Evolutionary conservation across 169 alveolate species (phyloP), one percentile per base, ranked within the genome.

Genomic region (Plasmodium fragile): DNA sequence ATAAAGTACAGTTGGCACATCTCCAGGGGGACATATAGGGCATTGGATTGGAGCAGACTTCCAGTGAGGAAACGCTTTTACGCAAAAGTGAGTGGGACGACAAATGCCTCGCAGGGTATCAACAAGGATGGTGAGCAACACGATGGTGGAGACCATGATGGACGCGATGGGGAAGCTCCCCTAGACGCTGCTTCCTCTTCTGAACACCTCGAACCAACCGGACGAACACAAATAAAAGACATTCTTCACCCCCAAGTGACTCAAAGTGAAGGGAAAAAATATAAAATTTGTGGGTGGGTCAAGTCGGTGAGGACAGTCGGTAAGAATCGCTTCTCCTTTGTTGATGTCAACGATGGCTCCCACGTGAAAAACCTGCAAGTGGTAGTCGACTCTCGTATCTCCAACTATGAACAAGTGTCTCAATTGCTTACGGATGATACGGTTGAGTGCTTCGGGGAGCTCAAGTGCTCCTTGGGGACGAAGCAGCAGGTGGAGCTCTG

Each of bases 311-410:
- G 98, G 84, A 95, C 93, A 41, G 97, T 96, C 11, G 97, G 98
- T 43, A 97, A 97, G 53, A 97, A 95, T 39, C 95, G 96, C 5
- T 95, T 97, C 52, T 72, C 95, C 39, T 98, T 97, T 91, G 69
- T 98, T 25, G 99, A 98, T 80, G 77, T 97, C 25, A 97, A 97
- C 69, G 99, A 98, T 95, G 99, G 99, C 7, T 96, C 99, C 2
- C 77, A 97, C 55, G 82, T 95, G 18, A 96, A 95, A 83, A 95
- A 95, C 73, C 92, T 98, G 25, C 97, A 97, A 91, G 96, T 97
- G 4, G 97, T 97, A 0, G 95, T 98, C 80, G 95, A 96, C 73
- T 87, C 95, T 18, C 95, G 83, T 22, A 94, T 95, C 3, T 55
- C 71, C 4, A 92, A 95, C 43, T 97, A 94, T 39, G 93, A 81